Conservation (phyloP, 768 basidiomycete species). For the Suillus discolor region DNA sequence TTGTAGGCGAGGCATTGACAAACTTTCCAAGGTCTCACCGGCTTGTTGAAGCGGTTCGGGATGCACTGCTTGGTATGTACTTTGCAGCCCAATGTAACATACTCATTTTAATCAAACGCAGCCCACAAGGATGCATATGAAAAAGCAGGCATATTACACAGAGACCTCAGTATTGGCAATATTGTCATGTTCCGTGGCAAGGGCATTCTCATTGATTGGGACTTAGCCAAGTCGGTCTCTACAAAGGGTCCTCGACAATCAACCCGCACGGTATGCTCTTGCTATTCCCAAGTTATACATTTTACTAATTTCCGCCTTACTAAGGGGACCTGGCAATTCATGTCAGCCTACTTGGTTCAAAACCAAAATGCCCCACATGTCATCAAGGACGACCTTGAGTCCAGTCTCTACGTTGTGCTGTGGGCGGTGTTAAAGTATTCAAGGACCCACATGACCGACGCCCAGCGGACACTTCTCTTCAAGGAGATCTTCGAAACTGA, state of each 20-base stretch:
- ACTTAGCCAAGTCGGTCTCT: conserved; percentile 17
- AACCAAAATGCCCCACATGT: background rate
- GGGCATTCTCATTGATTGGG: conserved; percentile 31
- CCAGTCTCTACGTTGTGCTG: conserved; percentile 4
- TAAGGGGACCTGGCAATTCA: conserved; percentile 13
- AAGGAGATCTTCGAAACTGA: background rate
- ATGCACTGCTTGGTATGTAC: conserved; percentile 16
- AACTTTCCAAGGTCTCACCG: background rate
- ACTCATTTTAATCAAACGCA: conserved; percentile 11
- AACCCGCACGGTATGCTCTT: conserved; percentile 5
- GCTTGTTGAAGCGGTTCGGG: conserved; percentile 18
- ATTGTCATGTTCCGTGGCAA: conserved; percentile 17
- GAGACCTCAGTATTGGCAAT: conserved; percentile 29
- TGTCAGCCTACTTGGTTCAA: background rate
- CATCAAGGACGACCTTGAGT: conserved; percentile 10
- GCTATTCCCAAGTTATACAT: background rate
- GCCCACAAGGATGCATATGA: conserved; percentile 24
- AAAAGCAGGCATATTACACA: conserved; percentile 20
- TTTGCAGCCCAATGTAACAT: background rate
- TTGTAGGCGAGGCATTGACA: background rate
- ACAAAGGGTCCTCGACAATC: background rate
- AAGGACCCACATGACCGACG: background rate
- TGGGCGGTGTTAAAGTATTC: background rate
- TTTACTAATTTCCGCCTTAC: background rate
- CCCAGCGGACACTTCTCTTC: background rate